Evolutionary conservation across 1,284 basidiomycete genomes (phyloP).

Genomic region (Bjerkandera adusta): DNA sequence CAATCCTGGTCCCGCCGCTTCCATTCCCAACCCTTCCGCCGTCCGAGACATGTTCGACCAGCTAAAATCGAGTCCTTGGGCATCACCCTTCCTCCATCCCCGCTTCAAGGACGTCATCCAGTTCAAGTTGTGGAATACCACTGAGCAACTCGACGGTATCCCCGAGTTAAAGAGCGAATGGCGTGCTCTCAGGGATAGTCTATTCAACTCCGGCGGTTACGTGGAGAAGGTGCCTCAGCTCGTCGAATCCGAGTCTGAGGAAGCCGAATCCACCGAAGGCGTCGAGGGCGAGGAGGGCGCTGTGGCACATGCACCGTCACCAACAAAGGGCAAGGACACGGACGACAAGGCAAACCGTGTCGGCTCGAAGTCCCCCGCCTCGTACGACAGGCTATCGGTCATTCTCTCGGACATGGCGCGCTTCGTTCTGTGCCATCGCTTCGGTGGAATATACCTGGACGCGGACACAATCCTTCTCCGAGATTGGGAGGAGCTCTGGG

Average conservation of each 20-base stretch:
- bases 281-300: constrained; percentile 18
- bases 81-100: constrained; percentile 64
- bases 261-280: constrained; percentile 19
- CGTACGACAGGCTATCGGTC: constrained; percentile 64
- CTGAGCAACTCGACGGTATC: constrained; percentile 65
- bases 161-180: constrained; percentile 62
- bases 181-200: constrained; percentile 41
- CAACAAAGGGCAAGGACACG: constrained; percentile 27
- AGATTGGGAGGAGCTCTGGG: constrained; percentile 75
- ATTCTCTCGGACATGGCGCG: constrained; percentile 71
- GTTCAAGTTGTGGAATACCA: constrained; percentile 74
- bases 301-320: constrained; percentile 12
- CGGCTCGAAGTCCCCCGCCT: constrained; percentile 38
- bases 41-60: constrained; percentile 56
- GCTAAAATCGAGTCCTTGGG: constrained; percentile 63
- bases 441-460: constrained; percentile 69
- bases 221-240: constrained; percentile 42
- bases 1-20: constrained; percentile 59
- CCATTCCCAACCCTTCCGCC: constrained; percentile 53
- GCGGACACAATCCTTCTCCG: constrained; percentile 71
- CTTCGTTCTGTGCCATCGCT: constrained; percentile 67
- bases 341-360: constrained; percentile 26
- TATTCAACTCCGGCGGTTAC: constrained; percentile 65
- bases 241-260: constrained; percentile 22
- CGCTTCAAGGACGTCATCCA: constrained; percentile 65